Conservation (phyloP, 225 moss, liverwort and hornwort species). For the Anthoceros angustus region DNA sequence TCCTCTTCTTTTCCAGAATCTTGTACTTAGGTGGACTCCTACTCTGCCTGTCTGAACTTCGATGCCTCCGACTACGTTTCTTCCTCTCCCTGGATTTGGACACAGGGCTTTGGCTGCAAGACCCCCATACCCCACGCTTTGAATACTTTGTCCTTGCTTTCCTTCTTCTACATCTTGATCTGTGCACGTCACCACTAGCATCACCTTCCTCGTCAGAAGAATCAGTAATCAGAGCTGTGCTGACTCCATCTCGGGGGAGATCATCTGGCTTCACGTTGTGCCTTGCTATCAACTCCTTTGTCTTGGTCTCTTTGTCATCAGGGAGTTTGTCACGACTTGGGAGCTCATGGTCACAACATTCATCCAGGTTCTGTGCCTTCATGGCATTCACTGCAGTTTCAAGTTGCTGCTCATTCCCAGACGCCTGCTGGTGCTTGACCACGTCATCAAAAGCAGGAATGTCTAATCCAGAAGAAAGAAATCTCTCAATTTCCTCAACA, state of each 20-base stretch:
- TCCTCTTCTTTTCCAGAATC: not conserved
- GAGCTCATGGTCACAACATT: not conserved
- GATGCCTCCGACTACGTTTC: not conserved
- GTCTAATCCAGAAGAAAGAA: constrained; percentile 55
- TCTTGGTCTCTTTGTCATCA: too few species aligned
- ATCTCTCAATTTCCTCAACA: constrained; percentile 63
- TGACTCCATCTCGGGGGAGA: too few species aligned
- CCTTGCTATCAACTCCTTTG: too few species aligned
- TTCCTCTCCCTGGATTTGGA: not conserved
- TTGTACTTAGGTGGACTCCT: not conserved
- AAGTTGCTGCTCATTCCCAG: not conserved
- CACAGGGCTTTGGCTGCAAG: not conserved
- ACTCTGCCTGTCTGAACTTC: not conserved
- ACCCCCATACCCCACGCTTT: not conserved
- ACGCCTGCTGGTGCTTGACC: not conserved
- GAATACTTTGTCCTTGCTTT: not conserved
- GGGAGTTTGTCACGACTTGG: too few species aligned
- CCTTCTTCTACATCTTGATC: not conserved
- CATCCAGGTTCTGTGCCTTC: not conserved
- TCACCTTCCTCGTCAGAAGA: not conserved
- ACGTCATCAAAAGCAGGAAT: constrained; percentile 64
- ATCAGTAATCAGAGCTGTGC: not conserved
- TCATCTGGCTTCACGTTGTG: too few species aligned
- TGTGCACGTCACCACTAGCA: not conserved
- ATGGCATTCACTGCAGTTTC: not conserved